A percentile compares a stretch with the other conserved stretches of the same genome.
These are phyloP conservation scores for Aspergillus sclerotiicarbonarius DNA, from an alignment of 495 filamentous ascomycete species.

Conservation along the genomic window DNA sequence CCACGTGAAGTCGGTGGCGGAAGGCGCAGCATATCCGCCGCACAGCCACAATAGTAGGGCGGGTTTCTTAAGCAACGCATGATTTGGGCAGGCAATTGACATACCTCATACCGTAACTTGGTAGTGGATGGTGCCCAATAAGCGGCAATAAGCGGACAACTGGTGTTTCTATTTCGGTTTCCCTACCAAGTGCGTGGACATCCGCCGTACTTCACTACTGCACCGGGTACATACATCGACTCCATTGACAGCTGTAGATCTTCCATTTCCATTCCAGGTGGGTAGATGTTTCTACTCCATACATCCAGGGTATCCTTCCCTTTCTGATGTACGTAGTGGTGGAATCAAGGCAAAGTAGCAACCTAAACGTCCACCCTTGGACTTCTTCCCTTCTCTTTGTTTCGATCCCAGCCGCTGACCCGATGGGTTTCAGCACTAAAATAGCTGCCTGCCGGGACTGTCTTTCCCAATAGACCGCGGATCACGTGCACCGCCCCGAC, in stretches of 20 bases:
- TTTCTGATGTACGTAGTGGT: too few relatives aligned
- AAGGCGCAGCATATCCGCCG: neutral
- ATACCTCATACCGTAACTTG: neutral
- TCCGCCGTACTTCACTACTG: neutral
- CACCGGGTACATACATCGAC: neutral
- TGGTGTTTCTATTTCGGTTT: neutral
- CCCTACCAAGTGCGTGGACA: neutral
- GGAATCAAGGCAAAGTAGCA: too few relatives aligned
- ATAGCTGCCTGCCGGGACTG: constrained; percentile 6
- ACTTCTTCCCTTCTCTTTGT: constrained; percentile 9
- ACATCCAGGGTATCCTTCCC: too few relatives aligned
- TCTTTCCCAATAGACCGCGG: constrained; percentile 8
- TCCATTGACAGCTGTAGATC: neutral
- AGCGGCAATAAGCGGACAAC: neutral
- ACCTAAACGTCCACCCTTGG: too few relatives aligned
- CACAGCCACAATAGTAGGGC: neutral
- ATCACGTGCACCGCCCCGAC: constrained; percentile 30
- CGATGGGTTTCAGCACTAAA: neutral
- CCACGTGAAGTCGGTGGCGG: constrained; percentile 2
- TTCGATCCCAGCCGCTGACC: neutral
- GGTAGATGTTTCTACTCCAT: too few relatives aligned
- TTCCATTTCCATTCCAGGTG: neutral
- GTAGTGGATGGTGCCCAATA: neutral
- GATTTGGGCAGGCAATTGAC: neutral
- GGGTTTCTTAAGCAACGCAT: constrained; percentile 2